Evolutionary conservation across 192 early-diverging fungal species (phyloP).

Genomic region (Allomyces macrogynus): DNA sequence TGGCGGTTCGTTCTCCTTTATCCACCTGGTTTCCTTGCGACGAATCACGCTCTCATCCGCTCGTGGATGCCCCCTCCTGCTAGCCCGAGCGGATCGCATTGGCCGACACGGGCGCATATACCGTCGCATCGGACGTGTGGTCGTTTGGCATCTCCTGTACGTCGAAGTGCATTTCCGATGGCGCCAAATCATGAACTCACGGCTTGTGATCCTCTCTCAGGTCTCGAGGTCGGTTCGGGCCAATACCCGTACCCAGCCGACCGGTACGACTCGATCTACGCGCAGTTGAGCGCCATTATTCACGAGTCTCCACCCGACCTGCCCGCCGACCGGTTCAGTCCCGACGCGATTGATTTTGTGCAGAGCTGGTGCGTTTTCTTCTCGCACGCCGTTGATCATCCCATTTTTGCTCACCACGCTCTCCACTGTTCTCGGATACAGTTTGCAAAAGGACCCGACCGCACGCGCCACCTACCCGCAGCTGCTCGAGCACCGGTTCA

Average conservation of each 20-base stretch:
- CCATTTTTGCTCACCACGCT: not conserved
- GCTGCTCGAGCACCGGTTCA: constrained; percentile 58
- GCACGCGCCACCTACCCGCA: constrained; percentile 54
- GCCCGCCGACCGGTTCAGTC: constrained; percentile 41
- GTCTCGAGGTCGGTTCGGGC: constrained; percentile 59
- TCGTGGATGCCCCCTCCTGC: too few relatives aligned
- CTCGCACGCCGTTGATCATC: not conserved
- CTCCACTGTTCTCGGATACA: constrained; percentile 2
- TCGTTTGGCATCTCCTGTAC: constrained; percentile 61
- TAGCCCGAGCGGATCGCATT: constrained; percentile 63
- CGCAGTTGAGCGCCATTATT: constrained; percentile 71
- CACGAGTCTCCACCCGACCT: constrained; percentile 50
- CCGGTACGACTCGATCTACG: constrained; percentile 56
- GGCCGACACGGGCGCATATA: constrained; percentile 39
- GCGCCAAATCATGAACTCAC: too few relatives aligned
- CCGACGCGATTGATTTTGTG: constrained; percentile 57
- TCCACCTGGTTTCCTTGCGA: too few relatives aligned
- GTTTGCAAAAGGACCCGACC: constrained; percentile 44
- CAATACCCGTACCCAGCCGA: constrained; percentile 55
- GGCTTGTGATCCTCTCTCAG: too few relatives aligned
- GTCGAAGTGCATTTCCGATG: too few relatives aligned
- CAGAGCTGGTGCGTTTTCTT: constrained; percentile 30
- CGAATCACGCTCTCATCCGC: too few relatives aligned
- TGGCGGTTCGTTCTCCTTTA: constrained; percentile 27
- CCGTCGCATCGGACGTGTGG: constrained; percentile 85